Conservation (phyloP, 164 flowering plant species). For the Kalanchoe fedtschenkoi region DNA sequence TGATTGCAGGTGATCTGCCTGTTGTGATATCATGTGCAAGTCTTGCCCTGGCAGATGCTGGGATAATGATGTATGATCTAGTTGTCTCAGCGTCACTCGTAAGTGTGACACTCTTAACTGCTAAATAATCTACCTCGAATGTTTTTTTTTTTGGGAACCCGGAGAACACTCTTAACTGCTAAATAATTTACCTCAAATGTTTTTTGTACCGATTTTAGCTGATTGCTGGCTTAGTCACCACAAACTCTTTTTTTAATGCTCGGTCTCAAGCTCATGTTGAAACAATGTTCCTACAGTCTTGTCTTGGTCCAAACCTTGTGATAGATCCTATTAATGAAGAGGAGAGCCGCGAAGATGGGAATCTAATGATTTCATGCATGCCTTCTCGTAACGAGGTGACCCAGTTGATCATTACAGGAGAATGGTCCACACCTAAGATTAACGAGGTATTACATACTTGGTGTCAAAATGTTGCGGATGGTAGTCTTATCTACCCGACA, state of each 20-base stretch:
- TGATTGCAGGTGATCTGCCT: constrained; percentile 79
- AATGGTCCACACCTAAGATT: constrained; percentile 78
- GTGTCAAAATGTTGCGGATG: no score
- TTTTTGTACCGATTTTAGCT: not conserved
- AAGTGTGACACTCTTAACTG: constrained; percentile 13
- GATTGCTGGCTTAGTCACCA: not conserved
- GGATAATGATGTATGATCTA: constrained; percentile 90
- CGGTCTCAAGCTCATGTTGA: not conserved
- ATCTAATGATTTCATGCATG: constrained; percentile 71
- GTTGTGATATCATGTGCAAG: constrained; percentile 94
- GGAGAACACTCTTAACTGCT: no score
- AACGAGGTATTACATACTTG: constrained; percentile 63
- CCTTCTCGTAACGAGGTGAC: constrained; percentile 92
- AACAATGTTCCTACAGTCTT: constrained; percentile 36
- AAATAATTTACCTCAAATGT: not conserved
- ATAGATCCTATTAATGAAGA: constrained; percentile 87
- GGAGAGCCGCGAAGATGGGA: constrained; percentile 81
- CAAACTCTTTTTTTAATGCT: not conserved
- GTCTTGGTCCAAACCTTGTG: constrained; percentile 59
- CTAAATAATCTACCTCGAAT: not conserved
- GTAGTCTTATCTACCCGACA: no score
- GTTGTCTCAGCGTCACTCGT: constrained; percentile 90
- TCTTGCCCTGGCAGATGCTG: constrained; percentile 95
- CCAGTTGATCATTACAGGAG: constrained; percentile 75
- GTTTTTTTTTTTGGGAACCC: not conserved